Base-by-base conservation (phyloP, 768 basidiomycete genomes). In the Collybia sordida region DNA sequence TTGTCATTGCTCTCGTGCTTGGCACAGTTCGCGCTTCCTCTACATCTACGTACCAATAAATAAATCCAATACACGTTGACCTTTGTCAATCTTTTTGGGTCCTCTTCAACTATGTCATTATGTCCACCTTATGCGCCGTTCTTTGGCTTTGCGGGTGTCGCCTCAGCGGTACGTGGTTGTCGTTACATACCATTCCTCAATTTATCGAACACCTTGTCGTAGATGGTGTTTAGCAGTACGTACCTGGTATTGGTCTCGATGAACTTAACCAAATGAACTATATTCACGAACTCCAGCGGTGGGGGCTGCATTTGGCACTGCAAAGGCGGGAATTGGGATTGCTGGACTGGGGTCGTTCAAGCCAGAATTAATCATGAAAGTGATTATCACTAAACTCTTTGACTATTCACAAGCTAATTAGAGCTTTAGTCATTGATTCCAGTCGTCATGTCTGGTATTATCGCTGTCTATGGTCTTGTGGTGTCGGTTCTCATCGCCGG, bases 311-410 rank as follows among this genome's bases (percentile, higher is more conserved):
- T 92, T 90, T 68, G 96, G 96, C 24, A 99, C 96, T 1, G 85
- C 94, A 22, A 99, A 99, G 70, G 82, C 96, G 31, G 97, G 97
- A 14, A 97, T 99, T 59, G 95, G 95, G 19, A 98, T 98, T 63
- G 86, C 97, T 49, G 96, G 97, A 22, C 73, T 98, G 50, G 95
- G 94, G 47, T 83, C 86, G 42, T 95, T 98, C 73, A 86, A 82
- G 63, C 97, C 97, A 54, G 97, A 99, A 64, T 79, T 98, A 58
- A 92, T 99, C 65, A 99, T 99, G 97, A 98, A 93, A 82, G 95
- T 87, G 59, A 58, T 77, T 61, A 18, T 23, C 15, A 4, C 21
- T 19, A 23, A 22, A 5, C 17, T 42, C 42, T 22, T 7, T 22
- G 35, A 22, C 36, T 37, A 21, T 25, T 17, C 23, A 41, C 7